Conservation (phyloP, 257 asterid genomes). For the Echium plantagineum region DNA sequence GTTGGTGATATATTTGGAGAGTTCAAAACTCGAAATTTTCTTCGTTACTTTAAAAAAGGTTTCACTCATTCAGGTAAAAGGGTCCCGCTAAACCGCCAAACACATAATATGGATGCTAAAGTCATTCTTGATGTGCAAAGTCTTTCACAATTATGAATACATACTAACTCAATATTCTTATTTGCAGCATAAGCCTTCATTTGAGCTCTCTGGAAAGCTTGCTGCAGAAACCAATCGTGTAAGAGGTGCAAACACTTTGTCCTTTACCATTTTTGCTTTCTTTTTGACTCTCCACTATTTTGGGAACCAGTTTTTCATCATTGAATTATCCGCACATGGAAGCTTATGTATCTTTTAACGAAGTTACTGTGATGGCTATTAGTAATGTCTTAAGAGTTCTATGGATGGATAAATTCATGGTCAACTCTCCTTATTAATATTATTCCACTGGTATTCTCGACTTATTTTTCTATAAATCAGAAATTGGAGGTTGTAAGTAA, state of each 20-base stretch:
- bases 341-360: not conserved
- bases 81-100: too few relatives aligned
- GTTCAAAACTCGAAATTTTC: too few relatives aligned
- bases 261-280: not conserved
- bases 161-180: conserved; percentile 10
- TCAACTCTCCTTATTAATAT: too few relatives aligned
- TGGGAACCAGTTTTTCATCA: not conserved
- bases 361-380: not conserved
- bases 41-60: not conserved
- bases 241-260: conserved; percentile 43
- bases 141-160: not conserved
- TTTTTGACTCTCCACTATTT: not conserved
- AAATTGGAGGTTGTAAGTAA: too few relatives aligned
- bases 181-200: conserved; percentile 85
- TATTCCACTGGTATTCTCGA: too few relatives aligned
- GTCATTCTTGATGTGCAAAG: not conserved
- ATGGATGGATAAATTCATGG: not conserved
- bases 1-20: not conserved
- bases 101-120: not conserved
- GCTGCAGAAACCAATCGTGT: conserved; percentile 93
- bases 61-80: not conserved
- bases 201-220: conserved; percentile 98
- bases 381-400: too few relatives aligned
- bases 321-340: not conserved
- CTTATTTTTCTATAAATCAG: too few relatives aligned